Evolutionary conservation across 257 asterid species (phyloP).

Genomic region (Oldenlandia corymbosa): DNA sequence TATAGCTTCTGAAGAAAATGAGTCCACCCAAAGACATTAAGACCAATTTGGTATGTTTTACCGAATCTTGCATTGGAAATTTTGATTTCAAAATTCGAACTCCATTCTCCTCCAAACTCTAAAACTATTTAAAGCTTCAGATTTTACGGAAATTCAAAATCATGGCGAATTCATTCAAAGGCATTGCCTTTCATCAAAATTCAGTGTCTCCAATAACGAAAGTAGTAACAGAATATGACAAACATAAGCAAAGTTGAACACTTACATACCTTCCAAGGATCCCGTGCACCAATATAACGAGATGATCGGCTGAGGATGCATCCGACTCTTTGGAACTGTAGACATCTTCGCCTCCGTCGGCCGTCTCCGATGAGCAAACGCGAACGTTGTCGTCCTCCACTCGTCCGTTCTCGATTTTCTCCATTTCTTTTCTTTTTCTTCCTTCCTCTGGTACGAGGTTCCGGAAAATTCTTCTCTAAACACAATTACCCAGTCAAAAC

Average conservation of each 20-base stretch:
- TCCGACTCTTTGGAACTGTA: constrained; percentile 52
- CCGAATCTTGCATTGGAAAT: neutral
- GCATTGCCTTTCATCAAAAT: neutral
- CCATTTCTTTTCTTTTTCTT: too few relatives aligned
- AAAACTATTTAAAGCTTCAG: neutral
- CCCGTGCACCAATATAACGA: constrained; percentile 92
- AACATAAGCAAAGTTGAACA: neutral
- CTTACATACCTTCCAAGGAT: constrained; percentile 81
- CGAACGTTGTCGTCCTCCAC: constrained; percentile 25
- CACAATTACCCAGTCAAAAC: neutral
- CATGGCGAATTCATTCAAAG: neutral
- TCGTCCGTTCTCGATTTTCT: constrained; percentile 39
- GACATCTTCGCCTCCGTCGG: constrained; percentile 66
- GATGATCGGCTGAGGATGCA: constrained; percentile 80
- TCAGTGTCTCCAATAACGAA: neutral
- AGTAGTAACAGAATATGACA: neutral
- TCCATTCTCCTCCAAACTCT: neutral
- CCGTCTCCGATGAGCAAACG: constrained; percentile 55
- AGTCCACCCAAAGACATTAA: neutral
- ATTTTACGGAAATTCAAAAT: neutral
- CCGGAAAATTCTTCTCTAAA: neutral
- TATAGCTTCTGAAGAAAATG: neutral
- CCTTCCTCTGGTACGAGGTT: neutral
- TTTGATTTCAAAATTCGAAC: neutral
- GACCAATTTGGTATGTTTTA: neutral